phyloP scores from a whole-genome alignment of 208 protist genomes.

The Trypanosoma lewisi region DNA sequence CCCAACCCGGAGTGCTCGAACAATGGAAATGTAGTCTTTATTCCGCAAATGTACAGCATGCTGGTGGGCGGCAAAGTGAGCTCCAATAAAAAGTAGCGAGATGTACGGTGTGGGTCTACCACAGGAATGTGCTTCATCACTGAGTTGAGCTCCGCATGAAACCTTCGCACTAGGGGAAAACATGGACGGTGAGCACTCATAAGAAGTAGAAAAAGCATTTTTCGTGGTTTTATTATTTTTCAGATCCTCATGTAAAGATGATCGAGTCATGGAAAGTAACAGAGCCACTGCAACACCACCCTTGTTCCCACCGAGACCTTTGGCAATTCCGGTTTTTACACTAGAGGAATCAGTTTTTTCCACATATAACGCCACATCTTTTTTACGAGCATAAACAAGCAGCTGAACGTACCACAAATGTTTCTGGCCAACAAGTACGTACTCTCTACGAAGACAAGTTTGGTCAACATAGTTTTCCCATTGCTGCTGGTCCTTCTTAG shows the following conservation, averaged over 20 bases:
- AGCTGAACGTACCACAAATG: constrained; percentile 84
- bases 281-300: constrained; percentile 87
- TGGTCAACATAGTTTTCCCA: constrained; percentile 42
- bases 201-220: background rate
- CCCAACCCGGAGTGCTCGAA: constrained; percentile 46
- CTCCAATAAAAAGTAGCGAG: constrained; percentile 84
- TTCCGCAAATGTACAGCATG: constrained; percentile 73
- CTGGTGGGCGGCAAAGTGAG: constrained; percentile 91
- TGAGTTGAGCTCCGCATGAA: background rate
- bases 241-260: background rate
- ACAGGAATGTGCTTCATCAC: background rate
- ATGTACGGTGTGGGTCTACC: constrained; percentile 32
- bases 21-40: constrained; percentile 77
- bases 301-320: constrained; percentile 90
- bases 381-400: constrained; percentile 66
- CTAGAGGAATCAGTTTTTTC: constrained; percentile 35
- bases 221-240: background rate
- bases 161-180: background rate
- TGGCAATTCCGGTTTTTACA: constrained; percentile 57
- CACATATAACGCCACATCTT: constrained; percentile 68
- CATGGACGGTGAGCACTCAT: background rate
- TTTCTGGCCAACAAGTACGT: constrained; percentile 52
- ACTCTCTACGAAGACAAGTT: constrained; percentile 49
- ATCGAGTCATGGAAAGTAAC: constrained; percentile 42
- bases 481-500: constrained; percentile 30